Evolutionary conservation across 2,329 filamentous ascomycete genomes (phyloP), one percentile per base, ranked within the genome.

Genomic region (Scytalidium lignicola): DNA sequence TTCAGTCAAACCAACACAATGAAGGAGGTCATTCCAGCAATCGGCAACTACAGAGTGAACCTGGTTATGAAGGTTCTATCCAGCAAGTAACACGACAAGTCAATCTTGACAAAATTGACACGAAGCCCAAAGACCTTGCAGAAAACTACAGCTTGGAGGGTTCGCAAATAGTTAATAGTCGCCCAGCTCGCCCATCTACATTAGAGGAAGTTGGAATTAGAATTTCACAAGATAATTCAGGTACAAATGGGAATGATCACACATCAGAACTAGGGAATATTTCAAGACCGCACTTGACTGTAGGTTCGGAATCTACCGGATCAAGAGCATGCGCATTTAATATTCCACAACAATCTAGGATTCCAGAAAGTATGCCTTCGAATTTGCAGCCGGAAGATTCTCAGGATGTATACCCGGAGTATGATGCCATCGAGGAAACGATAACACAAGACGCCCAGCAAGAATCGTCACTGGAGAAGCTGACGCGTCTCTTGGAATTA

Each of bases 241-340:
- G 37, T 12, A 3, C 26, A n/a, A 45, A 18, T 3, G 32, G 52
- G n/a, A 22, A 51, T 2, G 59, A 64, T 2, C 59, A 65, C 43
- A 58, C 51, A n/a, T 56, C 65, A 39, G 48, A 54, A 22, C 57
- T 57, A 39, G 57, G 60, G 20, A 55, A 64, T 45, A 26, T 20
- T 19, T 43, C 39, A 19, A 23, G 21, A 20, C 19, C 13, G n/a
- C n/a, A n/a, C 23, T 26, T 10, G 10, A 26, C 10, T 10, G 10
- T 39, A 26, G 42, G 9, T 15, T 21, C 13, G 26, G 12, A 13
- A 13, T 6, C 10, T 13, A 1, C 18, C 28, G 18, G 15, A 26
- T 17, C 37, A 29, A 18, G 10, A 17, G 40, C 40, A 19, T 23
- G 28, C 17, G 17, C 17, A 26, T 18, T 37, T 42, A 9, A 29